A percentile compares a stretch with the other conserved stretches of the same genome.
These are phyloP conservation scores for Trifolium subterraneum DNA, from an alignment of 306 rosid species.

Conservation along the genomic window DNA sequence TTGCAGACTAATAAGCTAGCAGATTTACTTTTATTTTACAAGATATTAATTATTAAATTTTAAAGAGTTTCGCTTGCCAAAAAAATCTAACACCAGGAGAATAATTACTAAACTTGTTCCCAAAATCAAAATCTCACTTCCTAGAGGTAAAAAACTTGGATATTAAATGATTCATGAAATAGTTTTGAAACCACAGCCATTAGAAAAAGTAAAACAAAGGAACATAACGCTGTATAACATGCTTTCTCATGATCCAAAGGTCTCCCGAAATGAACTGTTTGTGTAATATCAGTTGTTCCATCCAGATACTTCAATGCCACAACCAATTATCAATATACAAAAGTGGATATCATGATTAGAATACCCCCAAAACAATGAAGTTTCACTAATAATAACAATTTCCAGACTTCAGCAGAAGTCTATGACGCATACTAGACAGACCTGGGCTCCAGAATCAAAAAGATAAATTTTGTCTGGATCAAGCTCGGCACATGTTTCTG, in stretches of 20 bases:
- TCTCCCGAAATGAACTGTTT: constrained; percentile 95
- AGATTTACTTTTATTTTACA: background rate
- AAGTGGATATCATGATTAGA: constrained; percentile 24
- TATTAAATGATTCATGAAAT: constrained; percentile 19
- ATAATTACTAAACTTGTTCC: constrained; percentile 18
- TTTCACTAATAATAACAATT: constrained; percentile 6
- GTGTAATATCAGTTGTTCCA: constrained; percentile 97
- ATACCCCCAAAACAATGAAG: constrained; percentile 13
- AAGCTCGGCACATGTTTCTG: constrained; percentile 86
- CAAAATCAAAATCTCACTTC: constrained; percentile 6
- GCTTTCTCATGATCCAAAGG: constrained; percentile 89
- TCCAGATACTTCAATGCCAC: constrained; percentile 78
- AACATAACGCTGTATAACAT: constrained; percentile 89
- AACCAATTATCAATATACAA: constrained; percentile 40
- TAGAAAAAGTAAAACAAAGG: constrained; percentile 32
- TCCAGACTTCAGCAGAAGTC: constrained; percentile 21
- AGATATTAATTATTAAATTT: constrained; percentile 11
- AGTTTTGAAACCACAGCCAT: constrained; percentile 17
- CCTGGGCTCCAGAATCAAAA: constrained; percentile 99
- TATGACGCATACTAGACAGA: constrained; percentile 38
- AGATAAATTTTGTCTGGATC: constrained; percentile 94
- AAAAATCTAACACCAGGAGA: background rate
- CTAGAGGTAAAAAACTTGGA: constrained; percentile 13
- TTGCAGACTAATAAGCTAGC: constrained; percentile 14
- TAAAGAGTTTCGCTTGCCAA: background rate